These are phyloP conservation scores for Serpula lacrymans DNA, from an alignment of 768 basidiomycete species.

Conservation along the genomic window DNA sequence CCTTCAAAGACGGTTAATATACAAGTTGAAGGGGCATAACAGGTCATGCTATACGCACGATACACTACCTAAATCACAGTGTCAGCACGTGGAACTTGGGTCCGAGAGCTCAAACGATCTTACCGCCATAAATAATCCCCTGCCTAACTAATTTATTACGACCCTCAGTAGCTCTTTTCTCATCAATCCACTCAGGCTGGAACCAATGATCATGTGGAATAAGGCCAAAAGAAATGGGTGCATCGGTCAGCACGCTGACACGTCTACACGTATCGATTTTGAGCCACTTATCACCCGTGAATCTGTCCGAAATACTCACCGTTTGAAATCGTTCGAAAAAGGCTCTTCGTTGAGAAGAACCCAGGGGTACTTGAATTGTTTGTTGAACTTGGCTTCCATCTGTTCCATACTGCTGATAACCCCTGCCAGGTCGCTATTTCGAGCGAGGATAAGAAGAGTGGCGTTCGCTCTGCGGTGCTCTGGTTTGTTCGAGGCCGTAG, in stretches of 20 bases:
- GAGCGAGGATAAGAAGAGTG: conserved; percentile 52
- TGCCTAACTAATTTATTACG: conserved; percentile 48
- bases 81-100: conserved; percentile 2
- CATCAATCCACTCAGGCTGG: conserved; percentile 74
- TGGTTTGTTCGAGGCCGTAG: not conserved
- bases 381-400: conserved; percentile 58
- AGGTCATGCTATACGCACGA: conserved; percentile 30
- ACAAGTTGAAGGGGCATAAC: not conserved
- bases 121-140: conserved; percentile 49
- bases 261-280: conserved; percentile 27
- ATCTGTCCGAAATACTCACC: conserved; percentile 17
- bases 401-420: conserved; percentile 49
- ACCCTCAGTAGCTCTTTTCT: conserved; percentile 50
- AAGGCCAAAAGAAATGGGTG: conserved; percentile 49
- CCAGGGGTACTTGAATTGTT: conserved; percentile 56
- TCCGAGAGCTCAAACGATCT: conserved; percentile 16
- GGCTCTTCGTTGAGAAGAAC: conserved; percentile 61
- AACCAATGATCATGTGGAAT: conserved; percentile 64
- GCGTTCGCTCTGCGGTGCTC: conserved; percentile 47
- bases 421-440: conserved; percentile 43
- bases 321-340: conserved; percentile 53
- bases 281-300: conserved; percentile 11
- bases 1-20: conserved; percentile 15
- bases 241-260: conserved; percentile 34
- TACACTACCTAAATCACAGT: conserved; percentile 34